Evolutionary conservation across 2,329 filamentous ascomycete genomes (phyloP).

Genomic region (Colletotrichum graminicola): DNA sequence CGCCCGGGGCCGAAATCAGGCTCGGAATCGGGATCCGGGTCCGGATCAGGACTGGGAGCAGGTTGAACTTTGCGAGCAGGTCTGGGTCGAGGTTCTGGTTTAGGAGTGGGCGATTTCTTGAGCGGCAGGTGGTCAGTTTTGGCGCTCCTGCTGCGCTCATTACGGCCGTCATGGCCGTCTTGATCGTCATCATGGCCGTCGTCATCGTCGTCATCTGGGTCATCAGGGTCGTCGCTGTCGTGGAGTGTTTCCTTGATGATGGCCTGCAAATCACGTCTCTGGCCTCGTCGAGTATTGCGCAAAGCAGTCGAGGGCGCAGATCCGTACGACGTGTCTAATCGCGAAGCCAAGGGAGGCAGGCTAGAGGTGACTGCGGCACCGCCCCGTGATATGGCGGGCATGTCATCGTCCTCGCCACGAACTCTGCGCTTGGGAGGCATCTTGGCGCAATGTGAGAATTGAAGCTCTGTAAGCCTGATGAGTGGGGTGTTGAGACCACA

Average conservation of each 20-base stretch:
- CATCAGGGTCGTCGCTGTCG: constrained; percentile 22
- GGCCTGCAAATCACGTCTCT: constrained; percentile 41
- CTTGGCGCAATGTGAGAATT: constrained; percentile 12
- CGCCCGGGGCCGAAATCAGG: constrained; percentile 11
- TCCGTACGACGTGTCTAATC: constrained; percentile 45
- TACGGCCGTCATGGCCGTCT: background rate
- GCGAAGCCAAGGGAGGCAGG: constrained; percentile 44
- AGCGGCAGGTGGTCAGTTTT: background rate
- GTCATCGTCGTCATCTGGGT: background rate
- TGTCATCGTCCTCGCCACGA: constrained; percentile 23
- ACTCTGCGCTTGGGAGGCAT: constrained; percentile 39
- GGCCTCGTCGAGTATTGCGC: constrained; percentile 44
- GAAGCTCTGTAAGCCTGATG: constrained; percentile 10
- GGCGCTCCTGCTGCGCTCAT: constrained; percentile 6
- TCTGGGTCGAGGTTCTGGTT: background rate
- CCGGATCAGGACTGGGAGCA: constrained; percentile 12
- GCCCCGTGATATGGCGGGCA: constrained; percentile 9
- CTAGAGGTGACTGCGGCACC: constrained; percentile 43
- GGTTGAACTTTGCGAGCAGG: constrained; percentile 1
- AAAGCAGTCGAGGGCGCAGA: constrained; percentile 42
- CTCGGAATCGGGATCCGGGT: background rate
- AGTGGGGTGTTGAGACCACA: background rate
- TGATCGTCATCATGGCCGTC: background rate
- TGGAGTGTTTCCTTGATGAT: constrained; percentile 43
- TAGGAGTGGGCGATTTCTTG: constrained; percentile 1